Base-by-base conservation (phyloP, 2,329 filamentous ascomycete species). In the Aspergillus sp. region DNA sequence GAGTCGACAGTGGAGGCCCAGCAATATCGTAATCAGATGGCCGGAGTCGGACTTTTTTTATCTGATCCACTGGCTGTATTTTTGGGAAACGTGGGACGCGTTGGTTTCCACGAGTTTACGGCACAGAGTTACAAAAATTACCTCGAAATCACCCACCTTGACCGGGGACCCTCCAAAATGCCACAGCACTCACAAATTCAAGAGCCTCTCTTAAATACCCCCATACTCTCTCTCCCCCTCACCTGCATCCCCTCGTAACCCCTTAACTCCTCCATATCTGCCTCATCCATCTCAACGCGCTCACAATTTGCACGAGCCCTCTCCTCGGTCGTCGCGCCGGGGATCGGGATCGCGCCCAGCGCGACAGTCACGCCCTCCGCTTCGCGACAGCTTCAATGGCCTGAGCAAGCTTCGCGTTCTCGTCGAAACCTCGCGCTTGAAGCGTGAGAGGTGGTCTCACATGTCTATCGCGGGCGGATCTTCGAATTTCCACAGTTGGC, bases 321-420 rank as follows among this genome's bases (percentile, higher is more conserved):
- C 31, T 64, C 65, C 25, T 58, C 65, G 3, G 63, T 69, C 4
- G 64, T 73, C 2, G 72, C 72, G 3, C 75, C 75, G 0, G 72
- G 67, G 31, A 77, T 70, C 1, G 74, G 72, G 6, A 79, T 68
- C 23, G 73, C 19, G 19, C 19, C 19, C 76, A 92, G 89, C 1
- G 83, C 82, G 4, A 85, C 72, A 0, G 86, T 89, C 70, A 82
- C 84, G 0, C 82, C 81, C 76, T 90, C 91, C 80, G 80, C 67
- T 79, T 71, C 1, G 89, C 89, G 43, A 92, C 70, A 25, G 77
- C 77, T 70, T 87, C 78, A 13, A 92, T 75, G 60, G 85, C 80
- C 7, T 80, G 66, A 9, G 88, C 86, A 5, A 92, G 81, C 70
- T 86, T 75, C 8, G 91, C 68, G 74, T 92, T 92, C 71, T 83